Evolutionary conservation across 73 alveolate genomes (phyloP).

Genomic region (Tetrahymena elliotti): DNA sequence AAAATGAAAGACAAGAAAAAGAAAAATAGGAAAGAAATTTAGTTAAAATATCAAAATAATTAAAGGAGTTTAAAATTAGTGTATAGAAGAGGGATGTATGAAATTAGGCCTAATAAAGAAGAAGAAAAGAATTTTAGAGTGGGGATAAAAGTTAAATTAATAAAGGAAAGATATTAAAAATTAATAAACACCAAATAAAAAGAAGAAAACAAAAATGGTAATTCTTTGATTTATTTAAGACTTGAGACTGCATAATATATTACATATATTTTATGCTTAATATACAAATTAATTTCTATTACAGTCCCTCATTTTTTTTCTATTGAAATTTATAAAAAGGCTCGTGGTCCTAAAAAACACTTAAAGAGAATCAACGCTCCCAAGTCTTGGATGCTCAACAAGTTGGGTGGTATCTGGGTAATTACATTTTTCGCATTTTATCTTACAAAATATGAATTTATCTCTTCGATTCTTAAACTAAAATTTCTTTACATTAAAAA

Average conservation of each 20-base stretch:
- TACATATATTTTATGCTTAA: background rate
- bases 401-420: conserved; percentile 73
- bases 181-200: background rate
- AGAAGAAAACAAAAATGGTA: background rate
- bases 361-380: conserved; percentile 97
- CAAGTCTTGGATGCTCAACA: conserved; percentile 95
- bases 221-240: background rate
- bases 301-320: conserved; percentile 1
- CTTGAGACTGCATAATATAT: background rate
- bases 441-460: background rate
- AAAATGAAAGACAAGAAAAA: background rate
- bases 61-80: background rate
- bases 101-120: background rate
- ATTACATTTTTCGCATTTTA: background rate
- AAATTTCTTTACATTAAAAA: background rate
- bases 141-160: background rate
- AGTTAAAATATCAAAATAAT: background rate
- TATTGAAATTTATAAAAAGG: conserved; percentile 45
- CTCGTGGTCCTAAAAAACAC: conserved; percentile 98
- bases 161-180: background rate
- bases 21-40: background rate
- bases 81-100: background rate
- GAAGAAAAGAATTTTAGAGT: background rate
- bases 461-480: background rate
- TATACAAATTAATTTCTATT: background rate